Conservation (phyloP, 2,329 filamentous ascomycete genomes). For the Stemphylium lycopersici region DNA sequence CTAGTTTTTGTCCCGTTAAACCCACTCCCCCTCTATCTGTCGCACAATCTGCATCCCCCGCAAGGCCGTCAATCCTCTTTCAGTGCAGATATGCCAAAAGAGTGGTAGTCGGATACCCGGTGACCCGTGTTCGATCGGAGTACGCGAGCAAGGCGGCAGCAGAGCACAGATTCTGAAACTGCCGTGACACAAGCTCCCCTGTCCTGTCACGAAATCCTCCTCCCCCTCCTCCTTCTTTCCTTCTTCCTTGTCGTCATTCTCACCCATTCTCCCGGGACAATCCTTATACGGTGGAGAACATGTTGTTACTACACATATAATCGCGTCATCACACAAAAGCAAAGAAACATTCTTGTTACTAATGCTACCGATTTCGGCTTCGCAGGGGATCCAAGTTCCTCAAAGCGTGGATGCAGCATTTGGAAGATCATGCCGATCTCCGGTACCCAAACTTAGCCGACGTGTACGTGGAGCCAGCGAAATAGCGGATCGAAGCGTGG, state of each 20-base stretch:
- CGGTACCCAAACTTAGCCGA: slow-evolving; percentile 77
- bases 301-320: neutral
- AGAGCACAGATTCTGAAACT: slow-evolving; percentile 19
- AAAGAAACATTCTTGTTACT: neutral
- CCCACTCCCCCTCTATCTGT: neutral
- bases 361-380: slow-evolving; percentile 10
- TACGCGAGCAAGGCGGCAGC: slow-evolving; percentile 4
- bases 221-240: no score
- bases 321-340: neutral
- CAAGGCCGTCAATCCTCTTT: neutral
- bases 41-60: neutral
- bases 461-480: slow-evolving; percentile 44
- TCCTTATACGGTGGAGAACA: neutral
- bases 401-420: slow-evolving; percentile 86
- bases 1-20: neutral
- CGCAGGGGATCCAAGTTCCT: slow-evolving; percentile 81
- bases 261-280: neutral
- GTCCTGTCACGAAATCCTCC: slow-evolving; percentile 7
- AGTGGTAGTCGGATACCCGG: slow-evolving; percentile 7
- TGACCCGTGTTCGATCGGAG: no score
- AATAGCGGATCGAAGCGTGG: slow-evolving; percentile 23
- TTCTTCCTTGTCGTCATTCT: neutral
- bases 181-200: slow-evolving; percentile 21
- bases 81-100: slow-evolving; percentile 9
- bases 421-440: slow-evolving; percentile 89